phyloP scores from a whole-genome alignment of 176 grass and related monocot species.

The Bromus sterilis region DNA sequence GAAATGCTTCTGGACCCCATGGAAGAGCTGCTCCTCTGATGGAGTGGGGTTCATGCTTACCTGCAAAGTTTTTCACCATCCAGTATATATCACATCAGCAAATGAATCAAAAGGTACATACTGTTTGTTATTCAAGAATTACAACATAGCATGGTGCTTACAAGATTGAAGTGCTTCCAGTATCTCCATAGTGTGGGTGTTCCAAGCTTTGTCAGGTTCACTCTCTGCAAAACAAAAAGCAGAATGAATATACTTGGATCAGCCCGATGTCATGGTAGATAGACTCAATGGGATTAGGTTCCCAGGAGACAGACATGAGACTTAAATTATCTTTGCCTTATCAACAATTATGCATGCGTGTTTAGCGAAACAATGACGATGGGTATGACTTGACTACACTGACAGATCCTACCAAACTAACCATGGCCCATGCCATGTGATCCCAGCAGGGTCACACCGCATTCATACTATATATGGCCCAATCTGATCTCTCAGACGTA shows the following conservation, averaged over 20 bases:
- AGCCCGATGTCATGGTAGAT: background rate
- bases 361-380: background rate
- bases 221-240: conserved; percentile 44
- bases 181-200: conserved; percentile 75
- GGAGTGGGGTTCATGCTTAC: conserved; percentile 65
- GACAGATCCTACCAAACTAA: conserved; percentile 14
- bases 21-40: conserved; percentile 63
- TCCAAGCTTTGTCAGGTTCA: conserved; percentile 75
- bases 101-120: background rate
- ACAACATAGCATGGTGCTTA: conserved; percentile 8
- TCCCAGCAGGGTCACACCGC: background rate
- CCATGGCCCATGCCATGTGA: conserved; percentile 30
- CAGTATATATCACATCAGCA: background rate
- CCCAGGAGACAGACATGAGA: background rate
- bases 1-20: conserved; percentile 72
- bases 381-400: background rate
- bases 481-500: background rate
- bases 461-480: background rate
- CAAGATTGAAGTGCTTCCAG: conserved; percentile 85
- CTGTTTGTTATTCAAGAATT: background rate
- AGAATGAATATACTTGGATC: background rate
- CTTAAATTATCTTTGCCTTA: background rate
- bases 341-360: background rate
- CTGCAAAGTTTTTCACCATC: conserved; percentile 27
- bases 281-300: background rate